Conservation (phyloP, 306 rosid species). For the Cicer judaicum region DNA sequence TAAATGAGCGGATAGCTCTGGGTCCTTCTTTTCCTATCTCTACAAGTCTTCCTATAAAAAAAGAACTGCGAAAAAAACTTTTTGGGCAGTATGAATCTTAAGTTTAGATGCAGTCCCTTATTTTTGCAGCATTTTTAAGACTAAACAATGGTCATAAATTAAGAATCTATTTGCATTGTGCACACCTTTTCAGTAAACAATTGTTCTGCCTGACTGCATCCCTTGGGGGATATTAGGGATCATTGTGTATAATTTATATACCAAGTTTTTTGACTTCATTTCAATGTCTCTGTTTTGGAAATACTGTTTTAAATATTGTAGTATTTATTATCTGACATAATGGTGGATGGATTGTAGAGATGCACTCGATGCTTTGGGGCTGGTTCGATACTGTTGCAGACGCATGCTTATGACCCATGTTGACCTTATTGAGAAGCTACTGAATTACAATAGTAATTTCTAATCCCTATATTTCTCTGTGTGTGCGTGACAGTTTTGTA, state of each 20-base stretch:
- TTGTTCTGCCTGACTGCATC: neutral
- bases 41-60: neutral
- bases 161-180: neutral
- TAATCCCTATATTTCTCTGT: conserved; percentile 19
- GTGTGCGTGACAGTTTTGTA: neutral
- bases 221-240: neutral
- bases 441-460: conserved; percentile 82
- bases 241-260: neutral
- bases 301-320: neutral
- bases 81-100: neutral
- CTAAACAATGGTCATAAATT: neutral
- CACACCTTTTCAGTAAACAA: neutral
- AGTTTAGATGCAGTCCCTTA: neutral
- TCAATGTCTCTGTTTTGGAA: neutral
- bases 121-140: neutral
- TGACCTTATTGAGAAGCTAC: conserved; percentile 95
- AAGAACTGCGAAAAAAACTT: neutral
- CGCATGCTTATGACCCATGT: conserved; percentile 99
- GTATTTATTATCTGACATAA: conserved; percentile 19
- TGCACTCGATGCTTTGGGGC: conserved; percentile 88
- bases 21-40: neutral
- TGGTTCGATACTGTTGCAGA: conserved; percentile 94
- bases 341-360: conserved; percentile 63
- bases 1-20: conserved; percentile 9
- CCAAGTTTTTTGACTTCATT: neutral